A percentile compares a stretch with the other conserved stretches of the same genome.
Evolutionary conservation across 2,329 filamentous ascomycete species (phyloP).

Genomic region (Nemania bipapillata): DNA sequence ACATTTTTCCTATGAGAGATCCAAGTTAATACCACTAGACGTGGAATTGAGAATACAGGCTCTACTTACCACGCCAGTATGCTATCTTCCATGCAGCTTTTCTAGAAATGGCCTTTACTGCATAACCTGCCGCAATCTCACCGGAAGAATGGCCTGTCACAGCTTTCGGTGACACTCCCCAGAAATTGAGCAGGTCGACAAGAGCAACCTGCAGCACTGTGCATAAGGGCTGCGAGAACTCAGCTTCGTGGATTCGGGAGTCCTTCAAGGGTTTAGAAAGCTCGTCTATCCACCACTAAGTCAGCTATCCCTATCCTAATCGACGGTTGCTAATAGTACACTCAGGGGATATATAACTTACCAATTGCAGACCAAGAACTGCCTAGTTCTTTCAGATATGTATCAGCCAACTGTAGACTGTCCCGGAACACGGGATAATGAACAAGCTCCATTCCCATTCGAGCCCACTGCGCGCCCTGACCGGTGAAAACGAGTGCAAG

Average conservation of each 20-base stretch:
- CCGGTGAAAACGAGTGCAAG: conserved; percentile 56
- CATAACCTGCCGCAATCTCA: conserved; percentile 56
- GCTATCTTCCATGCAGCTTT: conserved; percentile 51
- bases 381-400: conserved; percentile 26
- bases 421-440: conserved; percentile 23
- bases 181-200: conserved; percentile 51
- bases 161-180: conserved; percentile 45
- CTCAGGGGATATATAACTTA: background rate
- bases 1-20: conserved; percentile 13
- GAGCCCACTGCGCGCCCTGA: conserved; percentile 59
- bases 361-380: conserved; percentile 12
- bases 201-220: conserved; percentile 53
- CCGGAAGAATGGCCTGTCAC: conserved; percentile 56
- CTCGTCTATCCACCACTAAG: conserved; percentile 18
- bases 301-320: background rate
- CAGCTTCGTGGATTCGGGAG: conserved; percentile 28
- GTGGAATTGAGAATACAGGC: background rate
- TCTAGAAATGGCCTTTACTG: conserved; percentile 46
- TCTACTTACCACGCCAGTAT: conserved; percentile 51
- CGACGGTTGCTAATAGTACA: background rate
- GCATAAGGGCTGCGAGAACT: conserved; percentile 35
- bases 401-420: conserved; percentile 28
- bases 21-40: background rate
- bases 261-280: conserved; percentile 19
- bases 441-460: conserved; percentile 53